A percentile compares a stretch with the other conserved stretches of the same genome.
These are phyloP conservation scores for Geopyxis carbonaria DNA, from an alignment of 495 filamentous ascomycete species.

Conservation along the genomic window DNA sequence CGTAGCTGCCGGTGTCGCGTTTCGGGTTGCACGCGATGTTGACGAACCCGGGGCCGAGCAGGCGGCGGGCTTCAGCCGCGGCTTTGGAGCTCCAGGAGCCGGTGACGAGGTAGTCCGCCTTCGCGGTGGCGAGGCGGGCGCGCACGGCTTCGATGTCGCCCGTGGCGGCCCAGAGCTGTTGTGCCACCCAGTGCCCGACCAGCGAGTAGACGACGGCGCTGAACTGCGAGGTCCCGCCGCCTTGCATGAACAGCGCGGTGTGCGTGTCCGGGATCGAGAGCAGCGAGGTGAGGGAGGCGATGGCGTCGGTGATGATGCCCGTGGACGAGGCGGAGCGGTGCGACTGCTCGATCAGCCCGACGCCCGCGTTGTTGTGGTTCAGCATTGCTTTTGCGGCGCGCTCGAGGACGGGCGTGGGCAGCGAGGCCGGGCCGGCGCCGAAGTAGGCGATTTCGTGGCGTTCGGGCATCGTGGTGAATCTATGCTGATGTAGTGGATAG, in stretches of 20 bases:
- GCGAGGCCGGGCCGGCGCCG: slow-evolving; percentile 68
- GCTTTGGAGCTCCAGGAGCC: slow-evolving; percentile 90
- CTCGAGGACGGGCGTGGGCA: slow-evolving; percentile 64
- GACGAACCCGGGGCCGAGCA: slow-evolving; percentile 60
- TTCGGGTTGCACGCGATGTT: slow-evolving; percentile 62
- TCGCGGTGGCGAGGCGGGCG: slow-evolving; percentile 43
- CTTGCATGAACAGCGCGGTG: slow-evolving; percentile 23
- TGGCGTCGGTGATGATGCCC: slow-evolving; percentile 32
- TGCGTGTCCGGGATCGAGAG: slow-evolving; percentile 22
- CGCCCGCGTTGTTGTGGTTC: slow-evolving; percentile 64
- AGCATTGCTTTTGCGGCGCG: slow-evolving; percentile 55
- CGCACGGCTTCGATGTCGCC: slow-evolving; percentile 39
- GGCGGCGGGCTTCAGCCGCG: slow-evolving; percentile 60
- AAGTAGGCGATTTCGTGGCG: slow-evolving; percentile 58
- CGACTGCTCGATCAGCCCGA: slow-evolving; percentile 72
- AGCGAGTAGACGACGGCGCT: slow-evolving; percentile 30
- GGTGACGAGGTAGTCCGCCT: slow-evolving; percentile 79
- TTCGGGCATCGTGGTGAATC: slow-evolving; percentile 36
- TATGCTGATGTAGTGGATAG: neutral
- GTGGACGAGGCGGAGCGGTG: slow-evolving; percentile 68
- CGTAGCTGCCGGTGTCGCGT: slow-evolving; percentile 60
- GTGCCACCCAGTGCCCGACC: slow-evolving; percentile 62
- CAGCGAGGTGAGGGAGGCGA: slow-evolving; percentile 15
- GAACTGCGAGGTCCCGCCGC: slow-evolving; percentile 41
- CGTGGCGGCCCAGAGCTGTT: slow-evolving; percentile 30